Evolutionary conservation across 1,284 basidiomycete genomes (phyloP).

Genomic region (Schizophyllum amplum): DNA sequence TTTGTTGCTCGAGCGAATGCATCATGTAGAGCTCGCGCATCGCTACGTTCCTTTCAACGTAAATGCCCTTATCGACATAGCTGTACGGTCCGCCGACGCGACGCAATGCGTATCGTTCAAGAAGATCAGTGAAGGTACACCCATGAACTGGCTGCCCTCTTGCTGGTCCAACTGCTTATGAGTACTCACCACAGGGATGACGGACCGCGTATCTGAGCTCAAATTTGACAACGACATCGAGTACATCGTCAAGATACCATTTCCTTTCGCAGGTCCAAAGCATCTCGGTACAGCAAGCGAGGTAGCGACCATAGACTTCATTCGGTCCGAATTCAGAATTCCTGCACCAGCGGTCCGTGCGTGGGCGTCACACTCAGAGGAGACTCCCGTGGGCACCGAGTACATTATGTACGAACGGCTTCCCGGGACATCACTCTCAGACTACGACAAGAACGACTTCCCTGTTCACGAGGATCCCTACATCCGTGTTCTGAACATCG

Average conservation of each 20-base stretch:
- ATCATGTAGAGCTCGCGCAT: background rate
- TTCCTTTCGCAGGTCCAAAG: slow-evolving; percentile 19
- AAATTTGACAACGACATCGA: slow-evolving; percentile 22
- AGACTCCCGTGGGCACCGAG: slow-evolving; percentile 22
- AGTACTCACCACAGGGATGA: slow-evolving; percentile 11
- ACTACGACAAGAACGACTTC: background rate
- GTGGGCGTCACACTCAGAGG: slow-evolving; percentile 20
- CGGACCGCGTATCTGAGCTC: slow-evolving; percentile 24
- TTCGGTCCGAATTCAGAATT: slow-evolving; percentile 16
- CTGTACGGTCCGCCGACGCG: too few species aligned
- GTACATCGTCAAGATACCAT: slow-evolving; percentile 17
- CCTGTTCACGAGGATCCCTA: background rate
- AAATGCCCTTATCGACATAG: too few species aligned
- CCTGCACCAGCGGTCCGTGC: slow-evolving; percentile 23
- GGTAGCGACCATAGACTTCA: slow-evolving; percentile 27
- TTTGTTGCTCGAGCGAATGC: background rate
- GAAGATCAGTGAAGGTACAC: too few species aligned
- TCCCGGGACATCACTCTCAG: background rate
- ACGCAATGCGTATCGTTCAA: too few species aligned
- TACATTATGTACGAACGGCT: slow-evolving; percentile 23
- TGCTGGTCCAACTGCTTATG: too few species aligned
- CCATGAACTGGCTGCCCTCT: too few species aligned
- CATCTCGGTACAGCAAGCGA: slow-evolving; percentile 23
- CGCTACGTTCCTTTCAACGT: slow-evolving; percentile 12
- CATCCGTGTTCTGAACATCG: background rate